Evolutionary conservation across 352 stramenopile genomes (phyloP).

Genomic region (Pythium brachiatum): DNA sequence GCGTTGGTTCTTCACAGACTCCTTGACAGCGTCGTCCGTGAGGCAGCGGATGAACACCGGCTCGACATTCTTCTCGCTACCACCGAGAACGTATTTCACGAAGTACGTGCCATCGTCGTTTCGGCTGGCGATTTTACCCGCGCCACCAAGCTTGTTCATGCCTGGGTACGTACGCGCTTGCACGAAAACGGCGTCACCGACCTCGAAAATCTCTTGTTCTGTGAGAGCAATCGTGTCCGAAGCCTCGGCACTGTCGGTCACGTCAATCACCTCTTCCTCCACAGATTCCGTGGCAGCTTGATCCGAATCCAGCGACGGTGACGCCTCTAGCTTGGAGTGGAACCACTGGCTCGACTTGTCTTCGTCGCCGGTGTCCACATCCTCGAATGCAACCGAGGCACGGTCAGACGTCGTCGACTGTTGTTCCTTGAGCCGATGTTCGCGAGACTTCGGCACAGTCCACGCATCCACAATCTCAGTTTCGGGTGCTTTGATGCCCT

Average conservation of each 20-base stretch:
- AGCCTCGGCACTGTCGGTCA: constrained; percentile 6
- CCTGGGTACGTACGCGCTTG: constrained; percentile 64
- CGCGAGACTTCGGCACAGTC: not conserved
- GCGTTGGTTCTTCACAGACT: constrained; percentile 65
- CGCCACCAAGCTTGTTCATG: constrained; percentile 78
- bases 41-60: constrained; percentile 58
- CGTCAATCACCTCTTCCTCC: constrained; percentile 1
- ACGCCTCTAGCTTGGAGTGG: not conserved
- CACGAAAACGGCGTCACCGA: constrained; percentile 75
- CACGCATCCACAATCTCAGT: not conserved
- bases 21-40: constrained; percentile 72
- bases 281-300: not conserved
- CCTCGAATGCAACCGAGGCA: not conserved
- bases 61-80: constrained; percentile 64
- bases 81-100: constrained; percentile 84
- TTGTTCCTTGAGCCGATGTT: not conserved
- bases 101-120: constrained; percentile 76
- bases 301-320: not conserved
- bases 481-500: constrained; percentile 22
- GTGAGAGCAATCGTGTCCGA: not conserved
- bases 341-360: not conserved
- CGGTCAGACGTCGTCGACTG: not conserved
- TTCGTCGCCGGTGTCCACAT: not conserved
- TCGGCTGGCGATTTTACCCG: constrained; percentile 39
- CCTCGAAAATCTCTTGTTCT: constrained; percentile 32